Evolutionary conservation across 129 eudicot species (phyloP).

Genomic region (Kitagawia praeruptora): DNA sequence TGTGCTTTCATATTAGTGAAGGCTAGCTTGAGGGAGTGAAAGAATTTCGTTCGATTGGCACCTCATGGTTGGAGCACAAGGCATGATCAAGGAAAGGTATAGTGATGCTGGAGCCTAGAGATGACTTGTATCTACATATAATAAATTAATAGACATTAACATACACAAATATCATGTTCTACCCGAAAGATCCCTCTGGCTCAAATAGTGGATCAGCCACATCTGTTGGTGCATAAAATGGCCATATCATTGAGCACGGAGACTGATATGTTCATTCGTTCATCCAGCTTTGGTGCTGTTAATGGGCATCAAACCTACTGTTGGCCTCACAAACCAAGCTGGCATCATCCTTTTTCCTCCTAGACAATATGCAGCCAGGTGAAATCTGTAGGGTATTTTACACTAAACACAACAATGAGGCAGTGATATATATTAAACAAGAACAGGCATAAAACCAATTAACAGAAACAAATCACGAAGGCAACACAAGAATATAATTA

Average conservation of each 20-base stretch:
- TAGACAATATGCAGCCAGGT: slow-evolving; percentile 58
- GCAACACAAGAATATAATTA: no score
- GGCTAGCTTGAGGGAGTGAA: slow-evolving; percentile 63
- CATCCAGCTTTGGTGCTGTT: slow-evolving; percentile 41
- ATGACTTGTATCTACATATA: not conserved
- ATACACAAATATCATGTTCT: slow-evolving; percentile 44
- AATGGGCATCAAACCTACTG: slow-evolving; percentile 60
- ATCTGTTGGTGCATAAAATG: slow-evolving; percentile 54
- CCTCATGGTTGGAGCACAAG: slow-evolving; percentile 55
- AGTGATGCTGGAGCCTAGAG: not conserved
- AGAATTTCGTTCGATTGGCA: slow-evolving; percentile 34
- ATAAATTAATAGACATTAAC: not conserved
- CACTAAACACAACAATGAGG: no score
- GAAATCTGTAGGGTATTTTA: no score
- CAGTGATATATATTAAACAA: no score
- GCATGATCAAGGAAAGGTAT: slow-evolving; percentile 50
- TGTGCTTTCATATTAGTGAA: slow-evolving; percentile 40
- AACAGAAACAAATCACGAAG: no score
- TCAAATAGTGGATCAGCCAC: slow-evolving; percentile 84
- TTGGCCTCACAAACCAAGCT: slow-evolving; percentile 68
- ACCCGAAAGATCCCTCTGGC: slow-evolving; percentile 54
- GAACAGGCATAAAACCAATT: no score
- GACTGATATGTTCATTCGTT: slow-evolving; percentile 55
- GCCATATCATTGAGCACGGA: slow-evolving; percentile 64
- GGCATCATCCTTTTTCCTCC: slow-evolving; percentile 53